Base-by-base conservation (phyloP, 78 protist genomes). In the Planoprotostelium fungivorum region DNA sequence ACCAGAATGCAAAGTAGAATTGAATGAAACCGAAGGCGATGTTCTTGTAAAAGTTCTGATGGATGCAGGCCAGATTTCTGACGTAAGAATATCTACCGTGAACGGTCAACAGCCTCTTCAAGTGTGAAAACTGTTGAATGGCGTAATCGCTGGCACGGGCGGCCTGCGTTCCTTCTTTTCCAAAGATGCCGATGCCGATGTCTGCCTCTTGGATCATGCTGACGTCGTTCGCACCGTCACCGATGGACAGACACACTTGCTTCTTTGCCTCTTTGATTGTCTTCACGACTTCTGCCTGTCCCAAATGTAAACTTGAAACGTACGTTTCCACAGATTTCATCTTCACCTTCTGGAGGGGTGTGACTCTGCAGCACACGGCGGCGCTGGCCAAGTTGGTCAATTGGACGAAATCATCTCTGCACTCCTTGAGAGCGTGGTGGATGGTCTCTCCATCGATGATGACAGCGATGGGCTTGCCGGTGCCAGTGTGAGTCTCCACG, bases 171-270 rank as follows among this genome's bases (percentile, higher is more conserved):
- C 99, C 99, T 86, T 98, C 99, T 29, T 90, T 86, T 34, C 99
- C 98, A 34, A 73, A 28, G 35, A 98, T 94, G 85, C 99, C 99
- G 29, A 98, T 89, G 31, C 98, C 98, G 0, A 98, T 92, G 36
- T 94, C 92, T 29, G 97, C 97, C 36, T 93, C 92, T 88, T 93
- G 97, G 63, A 98, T 97, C 99, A 98, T 98, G 28, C 94, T 63
- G 31, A 97, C 99, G 91, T 97, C 98, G 88, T 97, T 97, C 35
- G 97, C 99, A 34, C 98, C 99, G 89, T 97, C 99, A 39, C 99
- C 98, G 51, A 98, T 95, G 25, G 98, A 96, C 34, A 97, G 92
- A 9, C 95, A 92, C 83, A 94, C 87, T 37, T 39, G 87, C 35
- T 39, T 86, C 38, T 36, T 38, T 63, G 34, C 0, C 35, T 90